Base-by-base conservation (phyloP, 352 stramenopile species). In the Phytophthora foliorum region DNA sequence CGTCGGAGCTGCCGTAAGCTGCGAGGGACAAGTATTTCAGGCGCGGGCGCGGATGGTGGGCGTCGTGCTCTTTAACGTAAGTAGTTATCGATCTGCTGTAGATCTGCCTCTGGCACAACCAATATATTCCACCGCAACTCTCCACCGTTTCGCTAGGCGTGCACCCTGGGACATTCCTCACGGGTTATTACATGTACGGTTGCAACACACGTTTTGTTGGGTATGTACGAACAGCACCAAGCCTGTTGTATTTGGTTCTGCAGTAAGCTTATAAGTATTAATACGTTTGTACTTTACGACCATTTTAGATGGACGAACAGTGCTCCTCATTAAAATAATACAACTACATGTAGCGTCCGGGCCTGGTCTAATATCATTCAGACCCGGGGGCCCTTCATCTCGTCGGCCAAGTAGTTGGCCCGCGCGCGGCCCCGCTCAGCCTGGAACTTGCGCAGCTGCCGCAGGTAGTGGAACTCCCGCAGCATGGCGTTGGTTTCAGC, bases 361-460 rank as follows among this genome's bases (percentile, higher is more conserved):
- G n/a, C n/a, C n/a, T n/a, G n/a, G n/a, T n/a, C n/a, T n/a, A n/a
- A n/a, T n/a, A n/a, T n/a, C n/a, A n/a, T 25, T 80, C 57, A 81
- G 39, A 24, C 63, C 11, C 69, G 69, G 14, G 72, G 61, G 21
- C 75, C 74, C 9, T 74, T 77, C 31, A 14, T 39, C 11, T 63
- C 24, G 9, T 59, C 41, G 7, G 50, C 75, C 17, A 87, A 63
- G 64, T 82, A 86, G 34, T 61, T 82, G 38, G 80, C 69, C 14
- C 80, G 81, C 3, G 69, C 72, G 25, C 69, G 65, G n/a, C 71
- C 63, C n/a, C 77, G 74, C 64, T 91, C 83, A 2, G 83, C 79
- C 63, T 93, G 86, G 61, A 91, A 93, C 57, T 81, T 84, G 45
- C 87, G 83, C 56, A 92, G 58, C 57, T 94, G 87, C 8, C 87